These are phyloP conservation scores for Sporothrix brasiliensis DNA, from an alignment of 2,329 filamentous ascomycete species.

Conservation along the genomic window DNA sequence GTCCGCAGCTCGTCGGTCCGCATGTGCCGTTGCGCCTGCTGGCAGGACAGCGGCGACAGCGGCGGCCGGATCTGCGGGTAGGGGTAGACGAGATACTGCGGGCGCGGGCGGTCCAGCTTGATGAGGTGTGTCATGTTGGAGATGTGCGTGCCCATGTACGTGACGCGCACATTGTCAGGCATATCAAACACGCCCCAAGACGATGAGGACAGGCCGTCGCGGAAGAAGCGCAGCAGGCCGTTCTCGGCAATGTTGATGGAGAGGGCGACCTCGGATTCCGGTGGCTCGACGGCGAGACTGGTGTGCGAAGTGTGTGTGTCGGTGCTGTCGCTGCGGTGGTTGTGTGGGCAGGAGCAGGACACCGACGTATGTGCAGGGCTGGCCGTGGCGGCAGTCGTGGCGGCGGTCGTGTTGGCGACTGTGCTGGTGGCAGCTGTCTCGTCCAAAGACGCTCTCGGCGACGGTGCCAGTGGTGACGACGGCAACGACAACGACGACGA, in stretches of 20 bases:
- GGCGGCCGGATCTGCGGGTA: slow-evolving; percentile 32
- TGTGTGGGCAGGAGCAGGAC: slow-evolving; percentile 5
- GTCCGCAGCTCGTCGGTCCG: neutral
- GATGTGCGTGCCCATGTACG: slow-evolving; percentile 29
- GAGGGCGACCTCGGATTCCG: slow-evolving; percentile 31
- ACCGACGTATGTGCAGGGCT: neutral
- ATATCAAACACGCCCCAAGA: slow-evolving; percentile 30
- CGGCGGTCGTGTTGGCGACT: too few relatives aligned
- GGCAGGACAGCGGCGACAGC: neutral
- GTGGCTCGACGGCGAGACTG: neutral
- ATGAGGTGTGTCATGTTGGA: slow-evolving; percentile 33
- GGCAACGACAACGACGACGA: neutral
- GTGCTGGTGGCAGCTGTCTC: neutral
- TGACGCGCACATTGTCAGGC: slow-evolving; percentile 25
- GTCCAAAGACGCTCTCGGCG: neutral
- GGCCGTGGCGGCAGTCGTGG: neutral
- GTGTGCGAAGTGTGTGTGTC: neutral
- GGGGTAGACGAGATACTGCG: slow-evolving; percentile 30
- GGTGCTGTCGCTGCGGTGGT: neutral
- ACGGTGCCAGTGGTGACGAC: neutral
- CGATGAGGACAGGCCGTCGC: slow-evolving; percentile 29
- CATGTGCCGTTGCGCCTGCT: neutral
- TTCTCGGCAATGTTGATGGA: slow-evolving; percentile 32
- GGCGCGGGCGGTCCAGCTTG: slow-evolving; percentile 28
- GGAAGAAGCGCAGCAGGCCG: slow-evolving; percentile 31